A percentile compares a stretch with the other conserved stretches of the same genome.
These are phyloP conservation scores for Stellera chamaejasme DNA, from an alignment of 345 rosid species.

Conservation along the genomic window DNA sequence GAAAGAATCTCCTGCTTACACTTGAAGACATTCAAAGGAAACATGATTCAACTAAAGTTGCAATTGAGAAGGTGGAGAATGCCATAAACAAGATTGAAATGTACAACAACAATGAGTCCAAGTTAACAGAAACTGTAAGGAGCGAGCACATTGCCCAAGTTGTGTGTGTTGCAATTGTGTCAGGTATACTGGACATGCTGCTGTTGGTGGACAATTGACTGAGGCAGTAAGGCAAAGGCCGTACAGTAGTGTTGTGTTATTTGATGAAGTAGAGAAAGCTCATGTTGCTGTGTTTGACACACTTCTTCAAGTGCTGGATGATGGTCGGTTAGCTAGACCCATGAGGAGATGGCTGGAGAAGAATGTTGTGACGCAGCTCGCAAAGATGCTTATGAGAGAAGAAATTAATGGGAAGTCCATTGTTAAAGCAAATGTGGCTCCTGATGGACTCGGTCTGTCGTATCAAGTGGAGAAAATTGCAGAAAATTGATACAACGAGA, in stretches of 20 bases:
- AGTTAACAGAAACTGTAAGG: slow-evolving; percentile 73
- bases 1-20: slow-evolving; percentile 56
- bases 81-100: slow-evolving; percentile 50
- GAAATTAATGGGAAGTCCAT: no score
- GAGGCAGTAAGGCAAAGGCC: neutral
- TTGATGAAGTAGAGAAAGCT: slow-evolving; percentile 8
- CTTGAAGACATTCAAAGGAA: slow-evolving; percentile 78
- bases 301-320: slow-evolving; percentile 3
- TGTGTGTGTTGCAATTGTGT: slow-evolving; percentile 15
- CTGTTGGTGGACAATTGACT: slow-evolving; percentile 2
- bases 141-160: slow-evolving; percentile 85
- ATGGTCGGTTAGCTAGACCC: neutral
- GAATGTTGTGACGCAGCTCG: no score
- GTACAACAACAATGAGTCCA: slow-evolving; percentile 15
- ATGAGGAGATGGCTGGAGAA: no score
- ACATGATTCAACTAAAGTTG: slow-evolving; percentile 74
- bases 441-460: no score
- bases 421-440: no score
- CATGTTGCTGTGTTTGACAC: neutral
- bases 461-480: no score
- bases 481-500: no score
- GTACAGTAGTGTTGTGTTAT: neutral
- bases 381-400: no score
- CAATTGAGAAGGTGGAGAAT: slow-evolving; percentile 64
- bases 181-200: no score